Evolutionary conservation across 306 rosid species (phyloP).

Genomic region (Aeschynomene evenia): DNA sequence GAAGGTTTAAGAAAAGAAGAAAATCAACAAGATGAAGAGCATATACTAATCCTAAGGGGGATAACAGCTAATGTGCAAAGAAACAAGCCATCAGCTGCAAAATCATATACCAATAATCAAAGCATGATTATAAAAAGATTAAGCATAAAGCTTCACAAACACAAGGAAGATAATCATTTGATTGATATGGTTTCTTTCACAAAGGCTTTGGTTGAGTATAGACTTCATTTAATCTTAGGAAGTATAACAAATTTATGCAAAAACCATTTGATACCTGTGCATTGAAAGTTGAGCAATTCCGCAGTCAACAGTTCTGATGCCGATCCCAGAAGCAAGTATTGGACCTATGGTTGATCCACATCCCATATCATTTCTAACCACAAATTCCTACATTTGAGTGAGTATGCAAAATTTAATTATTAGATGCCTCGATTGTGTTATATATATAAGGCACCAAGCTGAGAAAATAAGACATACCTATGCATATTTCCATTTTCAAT

Average conservation of each 20-base stretch:
- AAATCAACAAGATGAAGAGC: neutral
- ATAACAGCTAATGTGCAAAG: neutral
- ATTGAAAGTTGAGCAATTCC: conserved; percentile 98
- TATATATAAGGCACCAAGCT: neutral
- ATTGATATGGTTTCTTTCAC: conserved; percentile 2
- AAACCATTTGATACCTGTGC: conserved; percentile 74
- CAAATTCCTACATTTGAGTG: conserved; percentile 64
- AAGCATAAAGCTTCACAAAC: neutral
- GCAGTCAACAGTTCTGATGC: conserved; percentile 94
- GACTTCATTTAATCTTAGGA: neutral
- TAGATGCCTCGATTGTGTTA: neutral
- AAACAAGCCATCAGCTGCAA: neutral
- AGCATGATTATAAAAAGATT: neutral
- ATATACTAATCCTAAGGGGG: neutral
- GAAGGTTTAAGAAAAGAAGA: neutral
- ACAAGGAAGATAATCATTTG: neutral
- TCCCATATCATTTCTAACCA: conserved; percentile 97
- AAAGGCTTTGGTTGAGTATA: neutral
- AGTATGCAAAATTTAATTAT: neutral
- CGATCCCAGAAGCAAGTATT: conserved; percentile 91
- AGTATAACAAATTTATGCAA: neutral
- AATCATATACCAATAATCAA: neutral
- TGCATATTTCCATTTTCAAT: conserved; percentile 6
- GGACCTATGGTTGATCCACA: conserved; percentile 99
- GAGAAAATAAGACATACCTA: neutral